Evolutionary conservation across 768 basidiomycete species (phyloP), one percentile per base, ranked within the genome.

Genomic region (Leccinellum albellum): DNA sequence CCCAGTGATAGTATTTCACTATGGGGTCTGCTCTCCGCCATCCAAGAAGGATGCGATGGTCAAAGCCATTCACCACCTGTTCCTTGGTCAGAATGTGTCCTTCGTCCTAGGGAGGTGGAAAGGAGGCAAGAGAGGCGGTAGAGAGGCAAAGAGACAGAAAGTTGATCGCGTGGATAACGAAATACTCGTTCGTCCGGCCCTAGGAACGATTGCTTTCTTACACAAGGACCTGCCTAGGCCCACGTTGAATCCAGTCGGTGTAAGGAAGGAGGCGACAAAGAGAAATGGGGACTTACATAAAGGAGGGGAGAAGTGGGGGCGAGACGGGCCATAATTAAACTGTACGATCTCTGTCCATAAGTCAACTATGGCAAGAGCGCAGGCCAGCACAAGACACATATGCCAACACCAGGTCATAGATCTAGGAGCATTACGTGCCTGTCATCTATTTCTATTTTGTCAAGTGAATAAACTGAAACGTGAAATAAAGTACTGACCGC

Each of bases 381-480:
- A 42, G 40, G 40, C 40, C 2, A 42, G 6, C 40, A 42, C 20
- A 21, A 42, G n/a, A 20, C 20, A 40, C 37, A 40, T 10, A 10
- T 10, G 12, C 12, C 3, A 42, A 42, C n/a, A 1, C 20, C 40
- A 21, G 20, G 37, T 12, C 9, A 37, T 10, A 4, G 37, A 40
- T 40, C 37, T 6, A 89, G 69, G 20, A 88, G 72, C 15, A 83
- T 65, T 0, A 86, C 69, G 50, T 79, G 77, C 80, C 80, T 79
- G 52, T 53, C 14, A 4, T 26, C 2, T 5, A 33, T 26, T 44
- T 9, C 12, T 3, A 13, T 32, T 21, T n/a, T 20, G 21, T 50
- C 17, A 28, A 55, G 32, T 17, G 4, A 35, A 15, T 1, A 6
- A 44, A 53, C 20, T 24, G 28, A 28, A 48, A 28, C 12, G 69